These are phyloP conservation scores for Chlorella ohadii DNA, from an alignment of 139 green algal species.

Conservation along the genomic window DNA sequence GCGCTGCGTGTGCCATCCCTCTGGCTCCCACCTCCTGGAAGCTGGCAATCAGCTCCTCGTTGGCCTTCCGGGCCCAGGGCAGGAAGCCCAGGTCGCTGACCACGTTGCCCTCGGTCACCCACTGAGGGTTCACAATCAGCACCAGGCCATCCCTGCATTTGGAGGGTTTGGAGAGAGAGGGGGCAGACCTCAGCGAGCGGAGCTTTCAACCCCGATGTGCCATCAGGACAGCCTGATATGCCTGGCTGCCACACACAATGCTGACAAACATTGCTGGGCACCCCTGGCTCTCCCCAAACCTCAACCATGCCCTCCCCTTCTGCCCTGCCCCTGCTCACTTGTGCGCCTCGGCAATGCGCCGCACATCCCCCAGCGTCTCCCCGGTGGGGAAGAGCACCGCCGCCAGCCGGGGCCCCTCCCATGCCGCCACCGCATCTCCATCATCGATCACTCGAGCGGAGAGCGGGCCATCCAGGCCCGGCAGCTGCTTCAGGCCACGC, in stretches of 20 bases:
- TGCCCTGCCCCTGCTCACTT: not conserved
- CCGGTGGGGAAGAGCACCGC: conserved; percentile 85
- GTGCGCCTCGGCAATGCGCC: conserved; percentile 32
- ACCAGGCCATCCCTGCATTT: conserved; percentile 52
- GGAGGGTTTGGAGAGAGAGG: not conserved
- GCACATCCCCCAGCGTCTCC: conserved; percentile 64
- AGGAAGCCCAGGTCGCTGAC: conserved; percentile 66
- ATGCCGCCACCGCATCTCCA: conserved; percentile 82
- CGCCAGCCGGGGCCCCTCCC: conserved; percentile 65
- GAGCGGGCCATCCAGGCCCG: conserved; percentile 66
- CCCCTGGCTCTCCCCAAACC: too few relatives aligned
- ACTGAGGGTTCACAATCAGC: conserved; percentile 88
- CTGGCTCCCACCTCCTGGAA: conserved; percentile 68
- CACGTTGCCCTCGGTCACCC: conserved; percentile 53
- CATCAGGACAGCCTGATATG: too few relatives aligned
- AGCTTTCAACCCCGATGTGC: too few relatives aligned
- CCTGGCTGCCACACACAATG: too few relatives aligned
- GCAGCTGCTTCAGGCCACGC: conserved; percentile 63
- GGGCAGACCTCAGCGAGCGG: not conserved
- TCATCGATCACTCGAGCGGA: conserved; percentile 75
- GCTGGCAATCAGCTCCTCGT: conserved; percentile 58
- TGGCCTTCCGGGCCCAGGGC: conserved; percentile 28
- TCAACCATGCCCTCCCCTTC: not conserved
- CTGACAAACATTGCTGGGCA: too few relatives aligned
- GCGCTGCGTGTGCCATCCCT: too few relatives aligned